Evolutionary conservation across 345 rosid species (phyloP), one percentile per base, ranked within the genome.

Genomic region (Geranium brycei): DNA sequence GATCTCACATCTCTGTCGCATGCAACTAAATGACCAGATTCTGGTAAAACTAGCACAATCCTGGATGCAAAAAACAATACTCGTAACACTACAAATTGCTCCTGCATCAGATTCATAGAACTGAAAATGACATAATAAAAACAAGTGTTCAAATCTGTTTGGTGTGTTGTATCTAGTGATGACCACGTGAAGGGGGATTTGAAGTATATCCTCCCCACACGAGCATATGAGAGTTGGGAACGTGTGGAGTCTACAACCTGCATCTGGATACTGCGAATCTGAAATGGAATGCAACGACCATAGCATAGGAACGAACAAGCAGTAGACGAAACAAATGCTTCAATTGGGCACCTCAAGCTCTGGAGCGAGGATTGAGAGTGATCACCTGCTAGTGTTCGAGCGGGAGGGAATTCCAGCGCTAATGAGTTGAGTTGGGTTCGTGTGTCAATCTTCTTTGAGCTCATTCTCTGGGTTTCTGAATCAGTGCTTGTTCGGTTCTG

Each of bases 11-110:
- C 98, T 69, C 91, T 85, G 71, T 92, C 98, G 73, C 96, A 87
- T 31, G 98, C 91, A 82, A 89, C 91, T 57, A 92, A 75, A 79
- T 74, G 66, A 64, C 95, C 96, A 0, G 91, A 83, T 73, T 86
- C 89, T 0, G 95, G 93, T 40, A 92, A 71, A 59, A 55, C 91
- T 64, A 89, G 82, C 51, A 95, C 98, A 75, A 92, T 66, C 98
- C 98, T 89, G 71, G 63, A 58, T 60, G 60, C 23, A n/a, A n/a
- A 64, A 63, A 30, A 17, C 31, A 11, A 5, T 53, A 17, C 31
- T 28, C 7, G 59, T 60, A 0, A 28, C 11, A 23, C 30, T 31
- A 12, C 18, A 23, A 18, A 4, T 19, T 59, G 2, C 15, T 16
- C 10, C 5, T 11, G 5, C 19, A 17, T 58, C 14, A 13, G 17